Conservation (phyloP, 441 rosid species). For the Adansonia madagascariensis region DNA sequence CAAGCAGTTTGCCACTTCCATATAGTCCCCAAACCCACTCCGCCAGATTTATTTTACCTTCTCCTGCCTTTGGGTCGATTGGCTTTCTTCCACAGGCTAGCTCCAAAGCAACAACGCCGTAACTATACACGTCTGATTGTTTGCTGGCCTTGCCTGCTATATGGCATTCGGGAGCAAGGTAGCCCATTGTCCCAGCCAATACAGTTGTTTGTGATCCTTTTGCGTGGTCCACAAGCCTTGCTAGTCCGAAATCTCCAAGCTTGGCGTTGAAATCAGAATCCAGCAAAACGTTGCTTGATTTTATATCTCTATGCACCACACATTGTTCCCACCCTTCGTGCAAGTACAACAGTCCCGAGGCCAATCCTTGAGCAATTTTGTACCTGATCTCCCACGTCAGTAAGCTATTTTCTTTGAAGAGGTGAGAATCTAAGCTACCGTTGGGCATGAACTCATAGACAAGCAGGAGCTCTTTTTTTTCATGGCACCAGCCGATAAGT, state of each 20-base stretch:
- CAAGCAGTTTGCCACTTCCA: conserved; percentile 26
- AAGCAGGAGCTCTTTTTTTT: conserved; percentile 27
- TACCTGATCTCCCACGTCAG: conserved; percentile 29
- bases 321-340: conserved; percentile 26
- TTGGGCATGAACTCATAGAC: conserved; percentile 31
- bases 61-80: conserved; percentile 26
- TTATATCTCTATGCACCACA: conserved; percentile 35
- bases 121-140: conserved; percentile 19
- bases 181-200: conserved; percentile 38
- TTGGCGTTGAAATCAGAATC: conserved; percentile 33
- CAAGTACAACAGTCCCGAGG: conserved; percentile 17
- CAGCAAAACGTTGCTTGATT: conserved; percentile 29
- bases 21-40: conserved; percentile 31
- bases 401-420: conserved; percentile 9
- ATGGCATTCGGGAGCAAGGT: conserved; percentile 36
- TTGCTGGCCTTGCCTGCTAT: conserved; percentile 30
- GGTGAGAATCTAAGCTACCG: conserved; percentile 29
- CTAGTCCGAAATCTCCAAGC: conserved; percentile 34
- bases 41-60: conserved; percentile 26
- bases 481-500: conserved; percentile 68
- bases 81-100: conserved; percentile 38
- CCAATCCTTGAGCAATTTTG: conserved; percentile 26
- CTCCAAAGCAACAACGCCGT: conserved; percentile 24
- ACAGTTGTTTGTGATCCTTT: conserved; percentile 22
- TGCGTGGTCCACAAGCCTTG: conserved; percentile 36